Conservation (phyloP, 192 early-diverging fungal species). For the Backusella macrospora region DNA sequence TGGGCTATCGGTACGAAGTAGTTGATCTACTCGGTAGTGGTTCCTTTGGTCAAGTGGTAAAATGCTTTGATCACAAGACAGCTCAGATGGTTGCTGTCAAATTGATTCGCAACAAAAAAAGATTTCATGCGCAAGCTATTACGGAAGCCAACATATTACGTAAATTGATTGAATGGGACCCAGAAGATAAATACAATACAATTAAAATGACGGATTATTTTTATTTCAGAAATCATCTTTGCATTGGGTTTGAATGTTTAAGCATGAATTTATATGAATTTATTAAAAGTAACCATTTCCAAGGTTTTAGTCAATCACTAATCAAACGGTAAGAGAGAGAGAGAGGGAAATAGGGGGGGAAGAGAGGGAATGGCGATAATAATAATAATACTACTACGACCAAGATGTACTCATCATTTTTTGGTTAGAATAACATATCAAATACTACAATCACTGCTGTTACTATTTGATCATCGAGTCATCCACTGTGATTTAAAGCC, state of each 20-base stretch:
- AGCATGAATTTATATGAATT: conserved; percentile 94
- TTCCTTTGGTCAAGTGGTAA: conserved; percentile 92
- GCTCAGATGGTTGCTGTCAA: conserved; percentile 85
- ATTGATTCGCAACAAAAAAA: conserved; percentile 91
- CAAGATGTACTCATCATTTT: not conserved
- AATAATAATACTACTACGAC: not conserved
- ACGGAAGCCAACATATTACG: conserved; percentile 92
- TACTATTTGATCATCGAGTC: conserved; percentile 72
- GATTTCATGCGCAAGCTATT: conserved; percentile 90
- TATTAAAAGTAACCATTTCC: conserved; percentile 88
- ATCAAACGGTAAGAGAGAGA: conserved; percentile 50
- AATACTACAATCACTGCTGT: conserved; percentile 75
- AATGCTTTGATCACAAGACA: conserved; percentile 89
- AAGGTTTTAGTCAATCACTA: conserved; percentile 76
- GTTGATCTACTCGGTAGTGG: conserved; percentile 87
- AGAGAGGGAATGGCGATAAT: too few species aligned
- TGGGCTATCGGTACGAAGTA: conserved; percentile 89
- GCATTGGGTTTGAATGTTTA: conserved; percentile 90
- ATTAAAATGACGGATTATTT: conserved; percentile 88
- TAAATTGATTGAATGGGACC: conserved; percentile 75
- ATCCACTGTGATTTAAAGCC: conserved; percentile 97
- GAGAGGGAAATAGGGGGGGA: too few species aligned
- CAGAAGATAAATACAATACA: conserved; percentile 69
- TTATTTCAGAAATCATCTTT: conserved; percentile 91
- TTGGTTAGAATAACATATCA: conserved; percentile 68